A percentile compares a stretch with the other conserved stretches of the same genome.
Evolutionary conservation across 176 grass and related monocot genomes (phyloP).

Genomic region (Carex kokanica): DNA sequence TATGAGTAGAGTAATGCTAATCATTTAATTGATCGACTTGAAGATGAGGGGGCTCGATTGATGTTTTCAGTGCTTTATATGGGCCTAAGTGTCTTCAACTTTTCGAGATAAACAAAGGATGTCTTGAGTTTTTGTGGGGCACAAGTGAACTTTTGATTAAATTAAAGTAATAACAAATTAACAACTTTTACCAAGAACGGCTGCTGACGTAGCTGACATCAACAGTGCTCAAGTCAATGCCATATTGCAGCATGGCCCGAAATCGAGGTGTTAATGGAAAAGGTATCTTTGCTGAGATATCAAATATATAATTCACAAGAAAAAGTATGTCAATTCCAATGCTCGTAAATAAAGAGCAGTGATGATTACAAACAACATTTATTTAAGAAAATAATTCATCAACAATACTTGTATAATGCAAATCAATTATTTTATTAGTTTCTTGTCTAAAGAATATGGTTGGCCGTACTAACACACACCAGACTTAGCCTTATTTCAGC

Average conservation of each 20-base stretch:
- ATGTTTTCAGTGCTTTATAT: background rate
- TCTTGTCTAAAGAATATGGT: background rate
- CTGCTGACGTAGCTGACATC: slow-evolving; percentile 99
- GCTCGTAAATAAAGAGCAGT: background rate
- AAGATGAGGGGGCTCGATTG: background rate
- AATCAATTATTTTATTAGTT: background rate
- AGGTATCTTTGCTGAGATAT: slow-evolving; percentile 75
- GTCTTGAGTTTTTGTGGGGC: background rate
- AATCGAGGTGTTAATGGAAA: slow-evolving; percentile 96
- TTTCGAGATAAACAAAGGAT: background rate
- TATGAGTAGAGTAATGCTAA: background rate
- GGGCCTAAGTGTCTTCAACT: background rate
- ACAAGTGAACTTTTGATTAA: background rate
- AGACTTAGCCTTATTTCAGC: background rate
- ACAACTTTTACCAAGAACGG: slow-evolving; percentile 72
- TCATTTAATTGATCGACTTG: background rate
- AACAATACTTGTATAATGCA: background rate
- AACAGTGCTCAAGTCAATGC: slow-evolving; percentile 94
- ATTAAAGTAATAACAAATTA: slow-evolving; percentile 4
- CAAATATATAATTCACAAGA: background rate
- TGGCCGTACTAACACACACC: background rate
- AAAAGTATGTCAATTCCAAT: slow-evolving; percentile 11
- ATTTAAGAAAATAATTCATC: background rate
- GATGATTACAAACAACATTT: background rate
- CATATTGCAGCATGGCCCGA: slow-evolving; percentile 95